Percentiles rank a stretch among this genome's conserved stretches.
These are phyloP conservation scores for Inonotus hispidus DNA, from an alignment of 1,284 basidiomycete species.

Conservation along the genomic window DNA sequence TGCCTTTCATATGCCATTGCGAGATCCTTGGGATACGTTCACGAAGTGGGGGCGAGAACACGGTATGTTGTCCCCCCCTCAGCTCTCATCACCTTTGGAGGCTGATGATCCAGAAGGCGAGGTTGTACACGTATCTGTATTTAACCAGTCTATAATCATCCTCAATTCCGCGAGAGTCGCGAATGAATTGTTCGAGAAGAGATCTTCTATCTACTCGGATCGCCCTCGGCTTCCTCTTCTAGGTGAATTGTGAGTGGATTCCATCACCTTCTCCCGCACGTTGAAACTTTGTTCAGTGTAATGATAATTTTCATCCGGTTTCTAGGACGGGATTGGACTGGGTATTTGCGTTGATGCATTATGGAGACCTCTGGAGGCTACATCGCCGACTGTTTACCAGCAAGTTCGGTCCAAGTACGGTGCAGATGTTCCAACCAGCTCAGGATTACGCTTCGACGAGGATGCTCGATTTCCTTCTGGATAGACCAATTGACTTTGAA, in stretches of 20 bases:
- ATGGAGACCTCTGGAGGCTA: conserved; percentile 27
- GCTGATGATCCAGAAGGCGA: conserved; percentile 19
- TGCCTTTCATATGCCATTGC: conserved; percentile 46
- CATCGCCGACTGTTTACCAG: conserved; percentile 23
- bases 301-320: not conserved
- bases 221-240: conserved; percentile 28
- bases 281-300: not conserved
- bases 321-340: conserved; percentile 21
- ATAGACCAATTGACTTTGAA: conserved; percentile 22
- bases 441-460: conserved; percentile 22
- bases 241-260: conserved; percentile 23
- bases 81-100: not conserved
- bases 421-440: conserved; percentile 27
- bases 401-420: conserved; percentile 9
- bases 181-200: conserved; percentile 35
- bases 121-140: conserved; percentile 31
- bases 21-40: conserved; percentile 50
- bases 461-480: conserved; percentile 22
- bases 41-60: conserved; percentile 40
- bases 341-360: conserved; percentile 24
- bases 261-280: not conserved
- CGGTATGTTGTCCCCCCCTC: conserved; percentile 6
- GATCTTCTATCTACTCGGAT: conserved; percentile 35
- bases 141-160: conserved; percentile 32
- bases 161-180: conserved; percentile 32